phyloP scores from a whole-genome alignment of 164 flowering plant species.

The Warburgia ugandensis region DNA sequence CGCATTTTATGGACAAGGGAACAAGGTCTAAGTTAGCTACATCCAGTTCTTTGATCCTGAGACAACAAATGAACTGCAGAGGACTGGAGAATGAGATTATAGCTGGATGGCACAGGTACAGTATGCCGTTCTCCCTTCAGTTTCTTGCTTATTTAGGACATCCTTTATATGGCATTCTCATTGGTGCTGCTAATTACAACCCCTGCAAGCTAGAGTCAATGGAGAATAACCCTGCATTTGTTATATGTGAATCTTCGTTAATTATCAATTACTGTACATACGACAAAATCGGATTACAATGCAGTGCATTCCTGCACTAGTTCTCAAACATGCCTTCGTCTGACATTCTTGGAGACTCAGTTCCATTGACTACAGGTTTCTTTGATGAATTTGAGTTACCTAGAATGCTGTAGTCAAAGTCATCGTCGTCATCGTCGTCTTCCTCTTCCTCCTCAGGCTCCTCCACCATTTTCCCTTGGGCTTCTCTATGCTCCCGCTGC shows the following conservation, averaged over 20 bases:
- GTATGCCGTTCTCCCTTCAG: no score
- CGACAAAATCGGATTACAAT: neutral
- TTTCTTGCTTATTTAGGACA: no score
- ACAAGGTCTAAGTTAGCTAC: no score
- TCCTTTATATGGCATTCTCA: no score
- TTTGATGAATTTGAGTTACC: constrained; percentile 18
- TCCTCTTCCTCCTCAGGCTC: constrained; percentile 15
- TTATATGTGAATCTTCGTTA: neutral
- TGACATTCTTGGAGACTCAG: constrained; percentile 52
- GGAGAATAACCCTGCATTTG: no score
- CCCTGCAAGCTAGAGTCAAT: no score
- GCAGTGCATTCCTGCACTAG: constrained; percentile 14
- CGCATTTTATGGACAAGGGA: no score
- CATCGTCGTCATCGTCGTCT: constrained; percentile 29
- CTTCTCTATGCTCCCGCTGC: constrained; percentile 46
- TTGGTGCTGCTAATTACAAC: no score
- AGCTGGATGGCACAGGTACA: no score
- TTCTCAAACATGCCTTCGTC: constrained; percentile 65
- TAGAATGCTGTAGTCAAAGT: constrained; percentile 55
- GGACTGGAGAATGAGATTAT: no score
- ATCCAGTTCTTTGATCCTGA: no score
- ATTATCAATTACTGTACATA: constrained; percentile 4
- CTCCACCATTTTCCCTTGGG: constrained; percentile 18
- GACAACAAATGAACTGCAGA: no score
- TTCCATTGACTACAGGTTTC: constrained; percentile 69